phyloP scores from a whole-genome alignment of 2,329 filamentous ascomycete species.

The Aspergillus ustus region DNA sequence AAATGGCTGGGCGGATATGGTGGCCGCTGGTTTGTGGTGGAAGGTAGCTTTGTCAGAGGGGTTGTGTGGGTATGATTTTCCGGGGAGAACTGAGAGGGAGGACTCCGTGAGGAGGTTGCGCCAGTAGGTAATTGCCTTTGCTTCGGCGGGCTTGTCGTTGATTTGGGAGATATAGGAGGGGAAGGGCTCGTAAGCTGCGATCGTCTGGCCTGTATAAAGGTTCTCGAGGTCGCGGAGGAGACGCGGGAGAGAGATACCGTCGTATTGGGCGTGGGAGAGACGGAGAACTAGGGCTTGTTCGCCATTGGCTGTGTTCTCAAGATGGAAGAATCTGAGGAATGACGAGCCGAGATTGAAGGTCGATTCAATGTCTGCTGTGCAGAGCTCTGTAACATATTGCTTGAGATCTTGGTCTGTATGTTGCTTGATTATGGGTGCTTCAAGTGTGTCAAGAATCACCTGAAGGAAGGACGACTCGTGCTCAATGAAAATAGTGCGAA shows the following conservation, averaged over 20 bases:
- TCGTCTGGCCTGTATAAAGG: slow-evolving; percentile 47
- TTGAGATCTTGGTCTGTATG: slow-evolving; percentile 54
- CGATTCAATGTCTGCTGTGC: slow-evolving; percentile 56
- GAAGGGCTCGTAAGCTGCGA: slow-evolving; percentile 45
- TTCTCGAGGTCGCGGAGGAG: slow-evolving; percentile 62
- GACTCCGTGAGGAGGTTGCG: slow-evolving; percentile 59
- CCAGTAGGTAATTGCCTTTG: slow-evolving; percentile 57
- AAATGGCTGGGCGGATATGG: slow-evolving; percentile 42
- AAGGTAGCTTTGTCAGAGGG: slow-evolving; percentile 28
- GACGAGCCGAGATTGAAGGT: slow-evolving; percentile 60
- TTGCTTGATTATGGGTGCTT: slow-evolving; percentile 52
- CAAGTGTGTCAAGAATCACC: slow-evolving; percentile 59
- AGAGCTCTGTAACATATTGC: slow-evolving; percentile 54
- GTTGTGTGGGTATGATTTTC: slow-evolving; percentile 16
- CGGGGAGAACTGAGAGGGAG: slow-evolving; percentile 43
- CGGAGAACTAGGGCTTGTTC: slow-evolving; percentile 54
- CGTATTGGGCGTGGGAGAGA: slow-evolving; percentile 69
- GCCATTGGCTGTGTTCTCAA: slow-evolving; percentile 38
- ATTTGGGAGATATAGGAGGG: slow-evolving; percentile 45
- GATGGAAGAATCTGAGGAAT: slow-evolving; percentile 61
- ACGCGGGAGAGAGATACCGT: slow-evolving; percentile 66
- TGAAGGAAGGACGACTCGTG: slow-evolving; percentile 54
- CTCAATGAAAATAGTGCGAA: slow-evolving; percentile 67
- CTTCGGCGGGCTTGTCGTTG: slow-evolving; percentile 37
- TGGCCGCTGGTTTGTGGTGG: slow-evolving; percentile 6